These are phyloP conservation scores for Aspergillus hiratsukae DNA, from an alignment of 2,329 filamentous ascomycete genomes.

Conservation along the genomic window DNA sequence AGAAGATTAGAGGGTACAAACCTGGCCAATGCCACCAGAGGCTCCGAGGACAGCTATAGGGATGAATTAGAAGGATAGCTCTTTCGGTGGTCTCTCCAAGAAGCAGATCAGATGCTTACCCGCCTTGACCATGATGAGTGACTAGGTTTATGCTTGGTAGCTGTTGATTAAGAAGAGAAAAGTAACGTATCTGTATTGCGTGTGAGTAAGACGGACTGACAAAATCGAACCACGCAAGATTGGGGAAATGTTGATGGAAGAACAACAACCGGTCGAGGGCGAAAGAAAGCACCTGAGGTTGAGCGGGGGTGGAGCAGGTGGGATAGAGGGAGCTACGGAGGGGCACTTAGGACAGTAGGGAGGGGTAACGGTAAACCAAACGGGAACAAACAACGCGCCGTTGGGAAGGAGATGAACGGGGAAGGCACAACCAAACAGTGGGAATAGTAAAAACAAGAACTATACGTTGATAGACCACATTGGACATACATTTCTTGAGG, in stretches of 20 bases:
- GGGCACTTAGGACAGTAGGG: background rate
- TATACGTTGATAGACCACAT: background rate
- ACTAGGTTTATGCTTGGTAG: slow-evolving; percentile 2
- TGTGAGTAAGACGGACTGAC: background rate
- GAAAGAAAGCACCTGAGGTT: background rate
- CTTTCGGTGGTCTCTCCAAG: background rate
- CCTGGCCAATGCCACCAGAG: slow-evolving; percentile 97
- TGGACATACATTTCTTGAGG: background rate
- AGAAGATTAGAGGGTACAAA: slow-evolving; percentile 41
- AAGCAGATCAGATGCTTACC: slow-evolving; percentile 20
- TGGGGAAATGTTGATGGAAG: background rate
- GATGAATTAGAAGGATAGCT: slow-evolving; percentile 14
- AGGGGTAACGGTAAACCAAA: background rate
- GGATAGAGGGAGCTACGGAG: slow-evolving; percentile 5
- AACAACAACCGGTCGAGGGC: slow-evolving; percentile 1
- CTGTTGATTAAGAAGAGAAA: background rate
- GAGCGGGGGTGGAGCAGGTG: slow-evolving; percentile 5
- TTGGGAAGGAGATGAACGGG: too few relatives aligned
- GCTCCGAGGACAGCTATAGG: slow-evolving; percentile 77
- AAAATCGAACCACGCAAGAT: background rate
- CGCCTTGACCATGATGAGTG: slow-evolving; percentile 47
- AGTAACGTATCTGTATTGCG: background rate
- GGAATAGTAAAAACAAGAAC: background rate
- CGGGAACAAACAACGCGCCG: background rate
- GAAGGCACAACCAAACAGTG: background rate